Evolutionary conservation across 768 basidiomycete genomes (phyloP).

Genomic region (Pleurotus sapidus): DNA sequence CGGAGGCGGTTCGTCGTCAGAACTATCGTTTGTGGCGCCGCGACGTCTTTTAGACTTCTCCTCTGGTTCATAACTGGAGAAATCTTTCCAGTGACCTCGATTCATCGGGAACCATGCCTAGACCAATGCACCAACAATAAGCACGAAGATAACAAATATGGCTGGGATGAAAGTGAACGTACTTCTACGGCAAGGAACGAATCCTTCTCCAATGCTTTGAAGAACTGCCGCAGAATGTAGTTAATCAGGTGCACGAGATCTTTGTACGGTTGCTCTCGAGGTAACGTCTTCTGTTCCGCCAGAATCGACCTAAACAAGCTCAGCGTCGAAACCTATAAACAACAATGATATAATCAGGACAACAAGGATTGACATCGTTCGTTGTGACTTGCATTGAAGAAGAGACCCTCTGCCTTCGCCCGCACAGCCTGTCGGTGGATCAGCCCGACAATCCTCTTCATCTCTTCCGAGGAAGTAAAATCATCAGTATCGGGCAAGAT

Average conservation of each 20-base stretch:
- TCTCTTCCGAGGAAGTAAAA: conserved; percentile 73
- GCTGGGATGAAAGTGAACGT: conserved; percentile 9
- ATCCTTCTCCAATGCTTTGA: conserved; percentile 85
- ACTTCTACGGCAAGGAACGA: conserved; percentile 90
- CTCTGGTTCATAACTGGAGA: conserved; percentile 73
- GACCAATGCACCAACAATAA: not conserved
- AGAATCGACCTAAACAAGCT: conserved; percentile 86
- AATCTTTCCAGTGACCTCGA: conserved; percentile 81
- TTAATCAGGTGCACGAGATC: conserved; percentile 85
- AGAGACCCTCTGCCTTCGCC: conserved; percentile 90
- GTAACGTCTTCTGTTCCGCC: conserved; percentile 75
- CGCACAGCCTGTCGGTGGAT: conserved; percentile 90
- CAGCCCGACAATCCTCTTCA: conserved; percentile 87
- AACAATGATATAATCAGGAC: conserved; percentile 10
- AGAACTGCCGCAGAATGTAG: conserved; percentile 88
- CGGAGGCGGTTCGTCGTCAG: conserved; percentile 47
- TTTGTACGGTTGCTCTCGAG: conserved; percentile 73
- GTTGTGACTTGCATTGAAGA: conserved; percentile 74
- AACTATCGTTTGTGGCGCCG: conserved; percentile 21
- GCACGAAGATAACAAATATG: conserved; percentile 6
- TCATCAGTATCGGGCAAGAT: conserved; percentile 84
- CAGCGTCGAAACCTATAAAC: conserved; percentile 80
- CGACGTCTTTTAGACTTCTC: conserved; percentile 29
- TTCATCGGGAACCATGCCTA: conserved; percentile 92
- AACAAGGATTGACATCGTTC: too few relatives aligned